phyloP scores from a whole-genome alignment of 192 early-diverging fungal species.

The Coemansia reversa region DNA sequence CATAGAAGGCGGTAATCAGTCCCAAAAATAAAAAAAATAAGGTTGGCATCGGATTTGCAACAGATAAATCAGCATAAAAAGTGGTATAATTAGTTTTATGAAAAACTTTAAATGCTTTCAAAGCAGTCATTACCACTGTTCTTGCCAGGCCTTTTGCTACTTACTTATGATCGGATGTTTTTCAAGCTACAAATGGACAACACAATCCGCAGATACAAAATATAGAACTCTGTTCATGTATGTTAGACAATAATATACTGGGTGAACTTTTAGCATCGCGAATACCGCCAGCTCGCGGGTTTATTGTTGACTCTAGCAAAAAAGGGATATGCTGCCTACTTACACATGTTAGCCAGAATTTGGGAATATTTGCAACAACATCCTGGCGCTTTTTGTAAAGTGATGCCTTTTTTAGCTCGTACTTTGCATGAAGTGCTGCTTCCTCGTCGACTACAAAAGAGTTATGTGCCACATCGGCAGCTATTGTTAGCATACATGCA shows the following conservation, averaged over 20 bases:
- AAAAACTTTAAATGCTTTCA: not conserved
- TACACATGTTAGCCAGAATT: conserved; percentile 61
- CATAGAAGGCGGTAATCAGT: conserved; percentile 11
- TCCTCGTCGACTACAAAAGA: conserved; percentile 47
- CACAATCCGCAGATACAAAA: not conserved
- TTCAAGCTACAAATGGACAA: conserved; percentile 34
- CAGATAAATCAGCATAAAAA: not conserved
- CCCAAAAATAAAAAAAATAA: conserved; percentile 17
- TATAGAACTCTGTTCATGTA: not conserved
- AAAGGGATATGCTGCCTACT: conserved; percentile 15
- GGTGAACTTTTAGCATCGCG: not conserved
- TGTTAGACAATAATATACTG: not conserved
- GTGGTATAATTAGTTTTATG: not conserved
- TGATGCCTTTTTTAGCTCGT: conserved; percentile 49
- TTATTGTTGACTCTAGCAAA: not conserved
- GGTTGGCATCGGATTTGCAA: conserved; percentile 11
- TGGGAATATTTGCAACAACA: conserved; percentile 55
- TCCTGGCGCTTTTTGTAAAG: conserved; percentile 59
- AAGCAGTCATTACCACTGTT: not conserved
- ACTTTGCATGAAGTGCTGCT: conserved; percentile 52
- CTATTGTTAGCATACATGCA: conserved; percentile 9
- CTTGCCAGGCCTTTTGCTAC: conserved; percentile 6
- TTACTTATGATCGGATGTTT: conserved; percentile 55
- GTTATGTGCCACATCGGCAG: not conserved
- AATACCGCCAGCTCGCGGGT: too few relatives aligned